Evolutionary conservation across 2,329 filamentous ascomycete genomes (phyloP).

Genomic region (Leptographium galeiforme): DNA sequence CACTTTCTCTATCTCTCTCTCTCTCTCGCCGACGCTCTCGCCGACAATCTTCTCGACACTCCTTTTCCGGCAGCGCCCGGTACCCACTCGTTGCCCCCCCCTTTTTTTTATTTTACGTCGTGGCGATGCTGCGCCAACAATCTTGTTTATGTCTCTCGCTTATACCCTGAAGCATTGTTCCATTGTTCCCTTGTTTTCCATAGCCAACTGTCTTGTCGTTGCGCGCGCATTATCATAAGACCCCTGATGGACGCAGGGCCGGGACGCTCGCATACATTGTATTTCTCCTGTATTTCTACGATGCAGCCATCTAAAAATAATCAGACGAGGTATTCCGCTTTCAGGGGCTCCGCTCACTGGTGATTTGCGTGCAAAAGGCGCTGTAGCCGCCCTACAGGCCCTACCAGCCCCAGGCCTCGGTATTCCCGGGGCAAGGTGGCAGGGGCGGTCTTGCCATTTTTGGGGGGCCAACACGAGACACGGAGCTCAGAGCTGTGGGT

Average conservation of each 20-base stretch:
- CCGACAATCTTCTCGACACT: background rate
- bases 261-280: background rate
- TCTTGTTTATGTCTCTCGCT: conserved; percentile 4
- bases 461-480: background rate
- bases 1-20: too few species aligned
- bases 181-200: background rate
- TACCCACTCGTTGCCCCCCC: background rate
- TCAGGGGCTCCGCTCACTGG: too few species aligned
- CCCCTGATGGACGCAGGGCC: background rate
- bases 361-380: too few species aligned
- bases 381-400: too few species aligned
- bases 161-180: conserved; percentile 4
- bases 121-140: background rate
- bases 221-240: background rate
- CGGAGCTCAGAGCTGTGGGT: background rate
- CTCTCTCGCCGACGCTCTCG: too few species aligned
- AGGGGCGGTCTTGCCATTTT: background rate
- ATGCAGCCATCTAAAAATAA: background rate
- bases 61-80: background rate
- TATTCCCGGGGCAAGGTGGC: too few species aligned
- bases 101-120: background rate
- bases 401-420: too few species aligned
- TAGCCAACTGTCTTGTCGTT: background rate
- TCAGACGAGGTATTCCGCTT: background rate
- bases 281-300: conserved; percentile 1